phyloP scores from a whole-genome alignment of 2,329 filamentous ascomycete species.

The Aspergillus hortae region DNA sequence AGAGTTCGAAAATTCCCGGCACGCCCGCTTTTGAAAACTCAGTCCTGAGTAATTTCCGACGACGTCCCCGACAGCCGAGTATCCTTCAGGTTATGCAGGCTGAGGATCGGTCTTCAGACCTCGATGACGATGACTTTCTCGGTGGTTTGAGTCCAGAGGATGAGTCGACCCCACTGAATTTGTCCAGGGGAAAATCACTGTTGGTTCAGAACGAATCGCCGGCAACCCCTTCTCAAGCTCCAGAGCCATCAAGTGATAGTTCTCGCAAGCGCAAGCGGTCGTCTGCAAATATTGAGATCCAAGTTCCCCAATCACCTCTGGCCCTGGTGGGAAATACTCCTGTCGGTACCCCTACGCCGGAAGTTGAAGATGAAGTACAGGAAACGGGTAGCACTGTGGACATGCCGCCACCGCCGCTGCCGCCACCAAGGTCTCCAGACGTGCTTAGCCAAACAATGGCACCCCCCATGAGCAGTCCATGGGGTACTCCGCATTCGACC shows the following conservation, averaged over 20 bases:
- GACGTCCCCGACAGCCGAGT: conserved; percentile 42
- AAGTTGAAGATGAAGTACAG: neutral
- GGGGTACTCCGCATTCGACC: conserved; percentile 15
- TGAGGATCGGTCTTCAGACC: conserved; percentile 36
- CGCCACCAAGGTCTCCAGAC: too few relatives aligned
- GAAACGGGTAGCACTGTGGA: conserved; percentile 15
- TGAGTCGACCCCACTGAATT: conserved; percentile 43
- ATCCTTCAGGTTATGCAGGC: conserved; percentile 44
- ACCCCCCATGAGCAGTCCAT: conserved; percentile 36
- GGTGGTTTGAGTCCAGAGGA: conserved; percentile 42
- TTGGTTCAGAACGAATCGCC: conserved; percentile 17
- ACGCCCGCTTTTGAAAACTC: conserved; percentile 43
- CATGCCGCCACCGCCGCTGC: neutral
- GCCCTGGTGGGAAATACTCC: conserved; percentile 17
- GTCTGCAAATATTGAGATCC: conserved; percentile 17
- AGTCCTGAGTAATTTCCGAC: conserved; percentile 43
- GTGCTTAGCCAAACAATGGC: conserved; percentile 34
- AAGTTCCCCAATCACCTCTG: conserved; percentile 26
- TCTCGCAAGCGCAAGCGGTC: conserved; percentile 38
- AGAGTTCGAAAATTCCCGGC: conserved; percentile 33
- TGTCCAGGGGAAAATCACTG: conserved; percentile 31
- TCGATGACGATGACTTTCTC: conserved; percentile 40
- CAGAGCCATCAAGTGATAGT: conserved; percentile 23
- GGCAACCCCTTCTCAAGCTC: conserved; percentile 22
- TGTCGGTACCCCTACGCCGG: conserved; percentile 12